phyloP scores from a whole-genome alignment of 208 protist genomes.

The Angomonas deanei region DNA sequence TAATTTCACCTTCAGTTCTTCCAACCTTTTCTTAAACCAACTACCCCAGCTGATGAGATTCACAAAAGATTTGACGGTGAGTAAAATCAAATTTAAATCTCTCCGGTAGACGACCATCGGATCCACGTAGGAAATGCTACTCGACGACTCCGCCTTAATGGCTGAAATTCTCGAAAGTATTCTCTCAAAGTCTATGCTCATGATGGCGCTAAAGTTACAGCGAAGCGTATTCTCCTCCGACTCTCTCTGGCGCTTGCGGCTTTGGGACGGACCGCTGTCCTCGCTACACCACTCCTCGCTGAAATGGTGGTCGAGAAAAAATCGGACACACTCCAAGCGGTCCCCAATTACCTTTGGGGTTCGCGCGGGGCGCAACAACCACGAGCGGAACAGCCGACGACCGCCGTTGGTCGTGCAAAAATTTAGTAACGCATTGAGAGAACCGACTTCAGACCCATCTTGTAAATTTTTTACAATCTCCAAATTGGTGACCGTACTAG shows the following conservation, averaged over 20 bases:
- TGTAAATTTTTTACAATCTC: slow-evolving; percentile 78
- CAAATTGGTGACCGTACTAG: slow-evolving; percentile 64
- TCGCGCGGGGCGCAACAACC: slow-evolving; percentile 75
- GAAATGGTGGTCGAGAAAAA: slow-evolving; percentile 30
- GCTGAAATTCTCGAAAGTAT: slow-evolving; percentile 71
- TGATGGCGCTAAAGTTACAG: not conserved
- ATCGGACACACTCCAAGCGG: slow-evolving; percentile 57
- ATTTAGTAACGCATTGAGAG: slow-evolving; percentile 65
- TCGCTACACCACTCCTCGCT: slow-evolving; percentile 5
- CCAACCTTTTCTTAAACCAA: slow-evolving; percentile 22
- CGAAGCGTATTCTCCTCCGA: not conserved
- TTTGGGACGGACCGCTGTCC: not conserved
- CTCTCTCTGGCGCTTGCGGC: not conserved
- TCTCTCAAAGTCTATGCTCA: slow-evolving; percentile 76
- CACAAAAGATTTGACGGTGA: slow-evolving; percentile 49
- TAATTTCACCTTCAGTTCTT: not conserved
- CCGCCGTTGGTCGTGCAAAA: slow-evolving; percentile 72
- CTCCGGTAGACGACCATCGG: slow-evolving; percentile 81
- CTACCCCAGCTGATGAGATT: slow-evolving; percentile 58
- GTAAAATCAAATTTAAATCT: slow-evolving; percentile 66
- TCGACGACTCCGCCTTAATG: slow-evolving; percentile 37
- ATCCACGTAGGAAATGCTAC: slow-evolving; percentile 78
- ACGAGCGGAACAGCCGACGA: slow-evolving; percentile 69
- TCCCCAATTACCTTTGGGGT: slow-evolving; percentile 44
- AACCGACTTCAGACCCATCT: slow-evolving; percentile 60